Percentiles rank a stretch among this genome's conserved stretches.
Evolutionary conservation across 1,284 basidiomycete genomes (phyloP).

Genomic region (Tetrapyrgos nigripes): DNA sequence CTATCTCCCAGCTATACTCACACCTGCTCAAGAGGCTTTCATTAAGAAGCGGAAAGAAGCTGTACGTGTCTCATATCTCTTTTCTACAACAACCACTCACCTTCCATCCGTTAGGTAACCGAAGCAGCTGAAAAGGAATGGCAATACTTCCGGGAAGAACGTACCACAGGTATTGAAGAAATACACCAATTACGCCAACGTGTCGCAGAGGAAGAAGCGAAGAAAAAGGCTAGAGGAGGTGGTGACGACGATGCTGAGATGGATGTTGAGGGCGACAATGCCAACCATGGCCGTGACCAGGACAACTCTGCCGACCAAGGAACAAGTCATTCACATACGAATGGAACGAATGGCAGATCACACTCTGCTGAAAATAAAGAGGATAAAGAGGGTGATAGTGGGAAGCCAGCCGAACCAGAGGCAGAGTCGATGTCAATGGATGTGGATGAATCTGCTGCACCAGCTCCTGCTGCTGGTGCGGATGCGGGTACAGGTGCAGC

Average conservation of each 20-base stretch:
- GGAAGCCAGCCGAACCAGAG: background rate
- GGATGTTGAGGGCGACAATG: conserved; percentile 11
- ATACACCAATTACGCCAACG: conserved; percentile 65
- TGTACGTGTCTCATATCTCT: conserved; percentile 41
- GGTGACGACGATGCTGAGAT: conserved; percentile 17
- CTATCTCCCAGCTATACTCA: conserved; percentile 74
- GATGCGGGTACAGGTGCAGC: conserved; percentile 1
- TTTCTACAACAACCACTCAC: conserved; percentile 3
- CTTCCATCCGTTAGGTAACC: conserved; percentile 63
- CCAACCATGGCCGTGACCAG: background rate
- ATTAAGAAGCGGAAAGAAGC: conserved; percentile 64
- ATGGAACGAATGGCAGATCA: too few species aligned
- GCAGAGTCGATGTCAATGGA: background rate
- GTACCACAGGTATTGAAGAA: conserved; percentile 63
- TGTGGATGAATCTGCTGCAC: background rate
- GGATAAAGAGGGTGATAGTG: background rate
- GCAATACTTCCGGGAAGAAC: conserved; percentile 65
- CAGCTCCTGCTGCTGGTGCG: background rate
- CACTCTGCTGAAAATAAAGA: too few species aligned
- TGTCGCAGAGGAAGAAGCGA: conserved; percentile 66
- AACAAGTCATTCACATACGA: too few species aligned
- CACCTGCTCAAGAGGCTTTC: conserved; percentile 74
- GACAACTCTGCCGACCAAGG: too few species aligned
- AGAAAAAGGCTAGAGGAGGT: conserved; percentile 42
- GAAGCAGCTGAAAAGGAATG: conserved; percentile 74